Conservation (phyloP, 1,284 basidiomycete species). For the Ganoderma sinense region DNA sequence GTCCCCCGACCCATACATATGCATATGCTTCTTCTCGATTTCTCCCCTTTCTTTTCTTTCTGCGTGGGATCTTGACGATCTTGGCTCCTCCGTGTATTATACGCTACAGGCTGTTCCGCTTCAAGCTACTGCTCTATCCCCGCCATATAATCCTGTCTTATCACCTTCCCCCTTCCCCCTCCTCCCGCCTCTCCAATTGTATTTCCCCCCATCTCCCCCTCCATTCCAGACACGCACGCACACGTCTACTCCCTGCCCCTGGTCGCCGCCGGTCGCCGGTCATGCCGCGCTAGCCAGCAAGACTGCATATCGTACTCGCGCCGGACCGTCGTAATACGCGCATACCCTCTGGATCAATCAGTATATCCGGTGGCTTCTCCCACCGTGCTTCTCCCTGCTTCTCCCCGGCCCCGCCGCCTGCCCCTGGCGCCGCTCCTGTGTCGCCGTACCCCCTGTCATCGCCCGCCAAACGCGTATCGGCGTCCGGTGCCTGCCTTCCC, state of each 20-base stretch:
- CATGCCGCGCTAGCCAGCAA: constrained; percentile 8
- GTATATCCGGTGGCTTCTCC: constrained; percentile 21
- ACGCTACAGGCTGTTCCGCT: constrained; percentile 15
- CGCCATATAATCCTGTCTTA: constrained; percentile 9
- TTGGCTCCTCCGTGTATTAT: constrained; percentile 28
- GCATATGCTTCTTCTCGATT: neutral
- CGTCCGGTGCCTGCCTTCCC: neutral
- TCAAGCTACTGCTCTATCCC: constrained; percentile 1
- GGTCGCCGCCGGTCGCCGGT: constrained; percentile 3
- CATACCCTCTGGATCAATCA: constrained; percentile 21
- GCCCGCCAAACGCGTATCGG: neutral
- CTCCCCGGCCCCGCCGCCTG: neutral
- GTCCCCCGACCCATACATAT: constrained; percentile 2
- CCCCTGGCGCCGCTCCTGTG: neutral
- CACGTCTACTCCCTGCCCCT: neutral
- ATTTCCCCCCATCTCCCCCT: neutral
- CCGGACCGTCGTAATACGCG: constrained; percentile 24
- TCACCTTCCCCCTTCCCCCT: constrained; percentile 3
- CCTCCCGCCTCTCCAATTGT: neutral
- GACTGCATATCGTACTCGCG: constrained; percentile 15
- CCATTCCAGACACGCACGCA: neutral
- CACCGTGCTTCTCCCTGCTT: neutral
- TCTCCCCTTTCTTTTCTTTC: constrained; percentile 6
- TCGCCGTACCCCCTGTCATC: neutral
- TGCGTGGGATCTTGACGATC: constrained; percentile 31